These are phyloP conservation scores for Penicillium verhagenii DNA, from an alignment of 495 filamentous ascomycete genomes.

Conservation along the genomic window DNA sequence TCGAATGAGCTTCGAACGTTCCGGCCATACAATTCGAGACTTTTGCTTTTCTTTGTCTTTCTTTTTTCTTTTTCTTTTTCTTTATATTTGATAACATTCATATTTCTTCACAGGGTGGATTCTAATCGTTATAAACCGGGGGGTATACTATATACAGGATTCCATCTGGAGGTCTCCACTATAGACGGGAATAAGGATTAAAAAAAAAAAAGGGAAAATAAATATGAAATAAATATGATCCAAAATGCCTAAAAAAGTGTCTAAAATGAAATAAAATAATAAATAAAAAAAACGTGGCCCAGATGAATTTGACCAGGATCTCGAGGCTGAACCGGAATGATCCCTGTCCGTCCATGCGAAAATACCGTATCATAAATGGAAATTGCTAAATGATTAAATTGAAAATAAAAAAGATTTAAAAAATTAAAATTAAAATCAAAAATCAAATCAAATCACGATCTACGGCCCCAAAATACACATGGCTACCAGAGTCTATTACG, in stretches of 20 bases:
- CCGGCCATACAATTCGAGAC: neutral
- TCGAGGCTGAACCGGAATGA: slow-evolving; percentile 21
- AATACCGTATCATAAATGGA: neutral
- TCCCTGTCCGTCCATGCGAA: slow-evolving; percentile 15
- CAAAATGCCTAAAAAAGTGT: too few relatives aligned
- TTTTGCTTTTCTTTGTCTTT: neutral
- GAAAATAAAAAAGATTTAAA: neutral
- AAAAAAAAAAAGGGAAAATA: too few relatives aligned
- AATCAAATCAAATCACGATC: neutral
- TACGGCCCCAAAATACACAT: slow-evolving; percentile 2
- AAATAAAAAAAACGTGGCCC: slow-evolving; percentile 19
- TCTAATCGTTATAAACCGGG: too few relatives aligned
- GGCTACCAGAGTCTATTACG: slow-evolving; percentile 4
- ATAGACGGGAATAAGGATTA: neutral
- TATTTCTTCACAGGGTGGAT: neutral
- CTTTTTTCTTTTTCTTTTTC: too few relatives aligned
- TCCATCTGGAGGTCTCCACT: too few relatives aligned
- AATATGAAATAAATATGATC: too few relatives aligned
- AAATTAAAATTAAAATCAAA: neutral
- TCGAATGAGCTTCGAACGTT: neutral
- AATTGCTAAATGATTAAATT: too few relatives aligned
- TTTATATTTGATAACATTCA: too few relatives aligned
- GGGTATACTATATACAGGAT: too few relatives aligned
- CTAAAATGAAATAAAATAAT: too few relatives aligned
- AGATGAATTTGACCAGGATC: slow-evolving; percentile 14